Percentiles rank a stretch among this genome's conserved stretches.
phyloP scores from a whole-genome alignment of 2,329 filamentous ascomycete species.

The Rachicladosporium sp. region DNA sequence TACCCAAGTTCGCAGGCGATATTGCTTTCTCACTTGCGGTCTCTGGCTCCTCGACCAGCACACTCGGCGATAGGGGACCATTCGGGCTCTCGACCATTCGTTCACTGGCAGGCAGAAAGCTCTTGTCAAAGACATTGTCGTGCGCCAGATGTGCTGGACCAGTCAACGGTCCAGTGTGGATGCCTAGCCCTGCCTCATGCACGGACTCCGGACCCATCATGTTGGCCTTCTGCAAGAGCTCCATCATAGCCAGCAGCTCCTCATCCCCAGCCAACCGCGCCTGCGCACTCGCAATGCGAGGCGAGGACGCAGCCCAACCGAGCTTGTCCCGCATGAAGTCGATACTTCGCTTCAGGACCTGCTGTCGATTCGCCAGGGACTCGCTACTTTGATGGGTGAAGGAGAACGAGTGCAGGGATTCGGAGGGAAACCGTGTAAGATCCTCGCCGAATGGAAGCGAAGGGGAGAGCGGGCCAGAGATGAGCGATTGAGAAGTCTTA shows the following conservation, averaged over 20 bases:
- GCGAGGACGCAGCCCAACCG: conserved; percentile 64
- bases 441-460: conserved; percentile 67
- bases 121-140: conserved; percentile 74
- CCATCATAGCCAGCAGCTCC: conserved; percentile 82
- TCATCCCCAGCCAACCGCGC: conserved; percentile 70
- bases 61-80: conserved; percentile 17
- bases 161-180: conserved; percentile 54
- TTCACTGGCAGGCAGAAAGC: conserved; percentile 43
- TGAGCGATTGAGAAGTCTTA: conserved; percentile 41
- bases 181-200: conserved; percentile 35
- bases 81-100: conserved; percentile 29
- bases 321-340: conserved; percentile 94
- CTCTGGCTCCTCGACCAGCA: conserved; percentile 1
- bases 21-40: conserved; percentile 1
- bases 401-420: conserved; percentile 95
- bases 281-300: conserved; percentile 70
- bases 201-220: conserved; percentile 58
- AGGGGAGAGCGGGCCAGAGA: conserved; percentile 58
- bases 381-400: conserved; percentile 95
- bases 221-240: conserved; percentile 71
- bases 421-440: conserved; percentile 80
- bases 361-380: conserved; percentile 79
- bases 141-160: conserved; percentile 63
- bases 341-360: conserved; percentile 81
- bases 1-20: neutral